Evolutionary conservation across 176 grass and related monocot species (phyloP).

Genomic region (Cymbopogon citratus): DNA sequence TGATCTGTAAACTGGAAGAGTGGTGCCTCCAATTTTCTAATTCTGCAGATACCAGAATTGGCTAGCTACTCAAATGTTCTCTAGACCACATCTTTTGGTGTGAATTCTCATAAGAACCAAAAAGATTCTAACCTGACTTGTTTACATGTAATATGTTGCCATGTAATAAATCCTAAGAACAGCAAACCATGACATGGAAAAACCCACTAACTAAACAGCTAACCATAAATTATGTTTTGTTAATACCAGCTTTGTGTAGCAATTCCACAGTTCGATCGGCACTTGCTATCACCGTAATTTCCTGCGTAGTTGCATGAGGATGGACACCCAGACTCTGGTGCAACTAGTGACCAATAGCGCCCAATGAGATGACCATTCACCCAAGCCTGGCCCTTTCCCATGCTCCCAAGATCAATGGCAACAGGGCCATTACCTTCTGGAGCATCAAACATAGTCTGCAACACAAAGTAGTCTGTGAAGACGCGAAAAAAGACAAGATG

Average conservation of each 20-base stretch:
- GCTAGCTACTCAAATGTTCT: background rate
- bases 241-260: slow-evolving; percentile 87
- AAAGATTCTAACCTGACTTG: slow-evolving; percentile 3
- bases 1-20: background rate
- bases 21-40: background rate
- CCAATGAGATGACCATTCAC: slow-evolving; percentile 84
- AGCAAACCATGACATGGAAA: slow-evolving; percentile 1
- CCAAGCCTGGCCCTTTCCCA: slow-evolving; percentile 97
- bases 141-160: slow-evolving; percentile 12
- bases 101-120: background rate
- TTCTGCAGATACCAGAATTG: background rate
- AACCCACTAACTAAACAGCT: background rate
- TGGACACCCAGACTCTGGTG: slow-evolving; percentile 64
- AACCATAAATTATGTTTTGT: background rate
- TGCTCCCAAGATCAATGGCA: slow-evolving; percentile 81
- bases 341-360: slow-evolving; percentile 74
- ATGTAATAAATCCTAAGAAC: background rate
- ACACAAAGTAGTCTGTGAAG: slow-evolving; percentile 1
- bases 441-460: slow-evolving; percentile 72
- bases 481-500: background rate
- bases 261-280: slow-evolving; percentile 78
- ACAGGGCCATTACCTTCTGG: slow-evolving; percentile 71
- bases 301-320: slow-evolving; percentile 69
- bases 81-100: background rate
- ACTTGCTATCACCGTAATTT: slow-evolving; percentile 69